phyloP scores from a whole-genome alignment of 176 grass and related monocot species.

The Hordeum vulgare region DNA sequence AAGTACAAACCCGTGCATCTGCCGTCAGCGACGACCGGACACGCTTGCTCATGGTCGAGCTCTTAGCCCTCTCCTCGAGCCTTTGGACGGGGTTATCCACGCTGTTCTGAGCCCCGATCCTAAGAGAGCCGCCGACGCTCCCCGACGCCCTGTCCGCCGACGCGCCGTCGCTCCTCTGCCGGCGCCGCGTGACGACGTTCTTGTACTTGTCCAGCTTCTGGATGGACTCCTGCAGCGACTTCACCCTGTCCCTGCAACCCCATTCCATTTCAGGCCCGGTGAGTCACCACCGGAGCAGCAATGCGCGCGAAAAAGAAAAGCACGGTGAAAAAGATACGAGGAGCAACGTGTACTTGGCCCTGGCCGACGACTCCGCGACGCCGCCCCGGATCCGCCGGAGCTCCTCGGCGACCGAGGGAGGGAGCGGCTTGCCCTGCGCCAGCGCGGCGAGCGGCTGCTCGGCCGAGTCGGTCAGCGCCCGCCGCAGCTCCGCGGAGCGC shows the following conservation, averaged over 20 bases:
- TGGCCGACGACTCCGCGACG: conserved; percentile 36
- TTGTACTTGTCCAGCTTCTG: conserved; percentile 58
- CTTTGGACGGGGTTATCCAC: conserved; percentile 35
- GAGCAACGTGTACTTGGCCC: conserved; percentile 36
- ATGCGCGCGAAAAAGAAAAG: not conserved
- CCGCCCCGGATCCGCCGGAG: conserved; percentile 49
- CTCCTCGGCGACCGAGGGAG: conserved; percentile 37
- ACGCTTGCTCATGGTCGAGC: conserved; percentile 51
- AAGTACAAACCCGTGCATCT: conserved; percentile 68
- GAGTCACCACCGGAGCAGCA: not conserved
- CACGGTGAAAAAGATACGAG: not conserved
- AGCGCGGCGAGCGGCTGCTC: conserved; percentile 44
- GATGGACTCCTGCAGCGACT: conserved; percentile 46
- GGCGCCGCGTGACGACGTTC: conserved; percentile 37
- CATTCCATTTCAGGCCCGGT: not conserved
- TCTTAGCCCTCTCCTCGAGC: conserved; percentile 59
- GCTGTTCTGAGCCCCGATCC: conserved; percentile 36
- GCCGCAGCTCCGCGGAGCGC: conserved; percentile 40
- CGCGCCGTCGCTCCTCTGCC: conserved; percentile 44
- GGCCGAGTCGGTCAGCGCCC: conserved; percentile 31
- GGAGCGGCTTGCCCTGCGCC: conserved; percentile 39
- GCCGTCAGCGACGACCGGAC: conserved; percentile 56
- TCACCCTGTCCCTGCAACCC: conserved; percentile 45
- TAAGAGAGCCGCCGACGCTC: conserved; percentile 27
- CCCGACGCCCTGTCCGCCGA: conserved; percentile 30